phyloP scores from a whole-genome alignment of 768 basidiomycete species.

The Kwoniella botswanensis region DNA sequence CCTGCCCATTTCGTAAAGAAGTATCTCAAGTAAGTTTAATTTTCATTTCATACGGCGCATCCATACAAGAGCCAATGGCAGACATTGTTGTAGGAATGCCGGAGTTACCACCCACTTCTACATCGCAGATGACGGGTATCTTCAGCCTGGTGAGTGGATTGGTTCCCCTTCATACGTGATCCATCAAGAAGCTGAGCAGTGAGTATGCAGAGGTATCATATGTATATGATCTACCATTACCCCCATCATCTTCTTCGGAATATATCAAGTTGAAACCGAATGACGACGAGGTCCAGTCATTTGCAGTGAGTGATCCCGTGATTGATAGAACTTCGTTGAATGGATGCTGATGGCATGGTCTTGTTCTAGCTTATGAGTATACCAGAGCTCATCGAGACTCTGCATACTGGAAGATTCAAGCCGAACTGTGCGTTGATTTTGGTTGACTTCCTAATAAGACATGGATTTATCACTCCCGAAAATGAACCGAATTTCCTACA shows the following conservation, averaged over 20 bases:
- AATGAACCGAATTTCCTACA: conserved; percentile 82
- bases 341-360: no score
- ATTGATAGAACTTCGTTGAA: no score
- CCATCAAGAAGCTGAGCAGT: no score
- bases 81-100: conserved; percentile 55
- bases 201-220: conserved; percentile 73
- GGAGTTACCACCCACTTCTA: conserved; percentile 84
- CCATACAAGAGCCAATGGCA: no score
- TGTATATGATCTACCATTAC: conserved; percentile 79
- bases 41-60: not conserved
- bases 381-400: conserved; percentile 57
- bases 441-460: conserved; percentile 85
- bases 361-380: not conserved
- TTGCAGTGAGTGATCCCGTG: conserved; percentile 67
- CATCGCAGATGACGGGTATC: conserved; percentile 72
- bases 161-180: no score
- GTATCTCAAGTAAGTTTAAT: conserved; percentile 62
- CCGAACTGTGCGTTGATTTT: conserved; percentile 87
- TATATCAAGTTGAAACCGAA: conserved; percentile 71
- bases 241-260: conserved; percentile 57
- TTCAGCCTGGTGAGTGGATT: conserved; percentile 62
- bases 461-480: conserved; percentile 83
- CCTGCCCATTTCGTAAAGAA: conserved; percentile 67
- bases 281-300: conserved; percentile 93
- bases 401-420: conserved; percentile 81